Percentiles rank a stretch among this genome's conserved stretches.
phyloP scores from a whole-genome alignment of 2,329 filamentous ascomycete genomes.

The Fusarium anthophilum region DNA sequence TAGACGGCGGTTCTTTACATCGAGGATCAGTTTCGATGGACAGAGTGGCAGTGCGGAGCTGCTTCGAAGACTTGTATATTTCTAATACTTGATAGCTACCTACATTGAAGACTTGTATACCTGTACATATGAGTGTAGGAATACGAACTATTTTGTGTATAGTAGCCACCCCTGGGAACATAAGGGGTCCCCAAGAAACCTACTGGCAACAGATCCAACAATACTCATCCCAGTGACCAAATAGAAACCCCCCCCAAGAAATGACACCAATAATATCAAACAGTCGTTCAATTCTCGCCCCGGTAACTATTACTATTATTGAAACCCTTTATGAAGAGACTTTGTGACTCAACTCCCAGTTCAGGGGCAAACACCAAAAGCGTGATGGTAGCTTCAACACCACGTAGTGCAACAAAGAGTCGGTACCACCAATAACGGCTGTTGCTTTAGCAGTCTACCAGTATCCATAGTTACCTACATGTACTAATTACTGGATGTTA shows the following conservation, averaged over 20 bases:
- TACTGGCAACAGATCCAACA: neutral
- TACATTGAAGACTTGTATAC: neutral
- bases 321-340: neutral
- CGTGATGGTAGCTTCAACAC: conserved; percentile 23
- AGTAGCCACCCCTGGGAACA: neutral
- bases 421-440: conserved; percentile 25
- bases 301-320: neutral
- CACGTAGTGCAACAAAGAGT: conserved; percentile 21
- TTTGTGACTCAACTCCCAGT: neutral
- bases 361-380: conserved; percentile 28
- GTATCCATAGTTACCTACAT: neutral
- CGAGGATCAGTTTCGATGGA: neutral
- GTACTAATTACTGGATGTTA: neutral
- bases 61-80: neutral
- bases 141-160: neutral
- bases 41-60: neutral
- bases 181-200: neutral
- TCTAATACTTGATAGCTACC: neutral
- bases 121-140: neutral
- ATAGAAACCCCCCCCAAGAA: neutral
- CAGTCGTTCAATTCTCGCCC: too few species aligned
- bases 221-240: neutral
- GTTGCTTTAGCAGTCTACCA: conserved; percentile 8
- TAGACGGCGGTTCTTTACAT: neutral
- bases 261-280: neutral